Conservation (phyloP, 2,329 filamentous ascomycete genomes). For the Pseudocercospora fijiensis region DNA sequence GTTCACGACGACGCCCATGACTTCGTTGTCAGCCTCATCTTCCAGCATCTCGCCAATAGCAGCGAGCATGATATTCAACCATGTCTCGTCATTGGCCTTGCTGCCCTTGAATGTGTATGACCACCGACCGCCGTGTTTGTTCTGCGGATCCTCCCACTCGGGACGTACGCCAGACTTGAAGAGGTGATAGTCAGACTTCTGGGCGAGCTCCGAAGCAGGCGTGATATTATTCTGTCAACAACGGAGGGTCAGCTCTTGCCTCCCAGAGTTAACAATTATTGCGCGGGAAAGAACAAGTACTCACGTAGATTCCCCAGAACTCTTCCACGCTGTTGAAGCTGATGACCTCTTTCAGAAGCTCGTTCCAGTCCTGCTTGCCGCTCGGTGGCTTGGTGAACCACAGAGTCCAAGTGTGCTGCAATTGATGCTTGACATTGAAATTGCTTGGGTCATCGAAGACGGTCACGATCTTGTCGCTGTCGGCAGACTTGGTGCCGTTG, state of each 20-base stretch:
- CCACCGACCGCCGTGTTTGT: constrained; percentile 99
- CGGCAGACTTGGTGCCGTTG: constrained; percentile 41
- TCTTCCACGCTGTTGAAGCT: constrained; percentile 98
- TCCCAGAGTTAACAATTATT: background rate
- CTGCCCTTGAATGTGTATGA: constrained; percentile 98
- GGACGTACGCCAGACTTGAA: constrained; percentile 97
- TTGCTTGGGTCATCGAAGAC: constrained; percentile 98
- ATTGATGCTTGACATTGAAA: constrained; percentile 98
- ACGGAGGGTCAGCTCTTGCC: constrained; percentile 17
- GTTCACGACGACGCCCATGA: constrained; percentile 99
- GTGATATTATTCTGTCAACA: constrained; percentile 88
- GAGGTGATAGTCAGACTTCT: constrained; percentile 98
- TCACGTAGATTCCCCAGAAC: constrained; percentile 98
- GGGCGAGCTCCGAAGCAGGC: constrained; percentile 87
- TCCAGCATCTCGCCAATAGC: constrained; percentile 98
- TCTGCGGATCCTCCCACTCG: constrained; percentile 97
- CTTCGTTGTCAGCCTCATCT: constrained; percentile 85
- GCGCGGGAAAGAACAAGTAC: constrained; percentile 41
- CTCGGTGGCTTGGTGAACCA: constrained; percentile 99
- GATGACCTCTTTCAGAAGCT: constrained; percentile 96
- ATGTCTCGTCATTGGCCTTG: constrained; percentile 91
- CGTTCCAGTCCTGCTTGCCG: constrained; percentile 97
- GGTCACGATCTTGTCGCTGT: constrained; percentile 67
- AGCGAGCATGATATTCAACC: constrained; percentile 94
- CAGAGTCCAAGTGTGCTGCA: constrained; percentile 96